Conservation (phyloP, 2,329 filamentous ascomycete species). For the Monosporascus cannonballus region DNA sequence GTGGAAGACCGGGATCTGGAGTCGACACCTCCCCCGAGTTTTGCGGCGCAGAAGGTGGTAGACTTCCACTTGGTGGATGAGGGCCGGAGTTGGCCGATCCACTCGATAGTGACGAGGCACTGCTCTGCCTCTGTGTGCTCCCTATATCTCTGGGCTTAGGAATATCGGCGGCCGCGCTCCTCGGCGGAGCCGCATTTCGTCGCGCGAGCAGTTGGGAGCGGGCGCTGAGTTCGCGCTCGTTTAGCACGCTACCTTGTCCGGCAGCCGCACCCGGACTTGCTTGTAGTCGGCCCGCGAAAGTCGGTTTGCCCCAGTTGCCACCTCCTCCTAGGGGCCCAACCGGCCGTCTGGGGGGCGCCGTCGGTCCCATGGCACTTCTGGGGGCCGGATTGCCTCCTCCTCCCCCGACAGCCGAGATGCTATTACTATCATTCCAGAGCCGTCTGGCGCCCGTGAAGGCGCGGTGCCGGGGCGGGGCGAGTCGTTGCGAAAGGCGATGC, state of each 20-base stretch:
- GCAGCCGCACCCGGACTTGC: not conserved
- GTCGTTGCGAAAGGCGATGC: constrained; percentile 16
- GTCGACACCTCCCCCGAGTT: no score
- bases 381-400: not conserved
- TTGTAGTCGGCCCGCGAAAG: not conserved
- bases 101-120: no score
- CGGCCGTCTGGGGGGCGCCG: not conserved
- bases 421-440: constrained; percentile 4
- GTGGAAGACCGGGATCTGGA: no score
- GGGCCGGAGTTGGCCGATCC: no score
- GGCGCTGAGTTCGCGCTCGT: constrained; percentile 12
- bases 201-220: constrained; percentile 16
- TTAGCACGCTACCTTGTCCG: constrained; percentile 8
- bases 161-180: not conserved
- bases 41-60: no score
- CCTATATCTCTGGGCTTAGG: constrained; percentile 9
- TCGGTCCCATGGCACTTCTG: not conserved
- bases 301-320: constrained; percentile 11
- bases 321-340: not conserved
- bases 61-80: no score
- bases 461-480: constrained; percentile 7
- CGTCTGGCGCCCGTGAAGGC: constrained; percentile 12
- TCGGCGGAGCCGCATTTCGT: constrained; percentile 7
- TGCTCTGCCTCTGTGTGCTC: constrained; percentile 10
- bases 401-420: not conserved